Evolutionary conservation across 305 asterid genomes (phyloP), one percentile per base, ranked within the genome.

Genomic region (Rubia tinctorum): DNA sequence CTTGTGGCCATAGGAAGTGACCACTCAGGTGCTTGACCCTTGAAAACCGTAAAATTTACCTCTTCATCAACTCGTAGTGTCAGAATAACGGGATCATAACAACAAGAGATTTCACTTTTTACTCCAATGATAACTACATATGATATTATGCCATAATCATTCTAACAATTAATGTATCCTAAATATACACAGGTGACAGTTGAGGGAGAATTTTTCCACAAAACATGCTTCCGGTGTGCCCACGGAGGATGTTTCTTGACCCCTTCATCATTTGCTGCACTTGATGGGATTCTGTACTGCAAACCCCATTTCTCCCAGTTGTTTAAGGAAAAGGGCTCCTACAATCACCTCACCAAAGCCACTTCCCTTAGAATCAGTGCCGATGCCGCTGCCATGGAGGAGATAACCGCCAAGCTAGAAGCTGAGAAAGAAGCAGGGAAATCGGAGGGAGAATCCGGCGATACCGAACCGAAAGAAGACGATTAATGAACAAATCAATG

Each of bases 291-390:
- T 34, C 86, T 91, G 9, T 90, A 89, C 62, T 90, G 96, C 92
- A 91, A 91, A 72, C 90, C 90, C 34, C 97, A 91, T 34, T 89
- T 91, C 76, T 91, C 94, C 67, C 96, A 91, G 44, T 79, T 89
- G 61, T 91, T 91, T 76, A 91, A 88, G 83, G 92, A 91, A 75
- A 89, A 88, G 74, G 97, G 96, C 5, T 83, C 89, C 73, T 89
- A 89, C 78, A 79, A 74, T 55, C 89, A 91, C 75, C 88, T 91
- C 72, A 85, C 82, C 15, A 87, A 87, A 71, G 73, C 87, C 49
- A 59, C 92, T 66, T 82, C 91, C 4, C 13, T 82, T 71, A 90
- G 77, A 83, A 87, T 77, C 65, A 83, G 42, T 44, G 77, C 40
- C 7, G 34, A 71, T 6, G 55, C 60, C 27, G 77, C 37, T 2